These are phyloP conservation scores for Kodamaea neixiangensis DNA, from an alignment of 805 yeast species.

Conservation along the genomic window DNA sequence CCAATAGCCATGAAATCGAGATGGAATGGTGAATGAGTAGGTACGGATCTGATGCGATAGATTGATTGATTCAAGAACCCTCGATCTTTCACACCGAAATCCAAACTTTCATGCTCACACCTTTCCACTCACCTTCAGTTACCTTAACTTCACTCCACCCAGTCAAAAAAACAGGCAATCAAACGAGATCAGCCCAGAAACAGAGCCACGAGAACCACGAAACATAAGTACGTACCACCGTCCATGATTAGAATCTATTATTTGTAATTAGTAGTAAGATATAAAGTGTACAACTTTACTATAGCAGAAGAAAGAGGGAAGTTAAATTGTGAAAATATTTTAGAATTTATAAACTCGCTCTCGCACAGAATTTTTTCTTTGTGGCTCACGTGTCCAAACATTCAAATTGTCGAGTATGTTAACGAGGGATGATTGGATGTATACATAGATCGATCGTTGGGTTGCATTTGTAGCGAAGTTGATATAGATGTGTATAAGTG, in stretches of 20 bases:
- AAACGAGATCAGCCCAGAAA: background rate
- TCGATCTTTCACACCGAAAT: too few relatives aligned
- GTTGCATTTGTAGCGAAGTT: too few relatives aligned
- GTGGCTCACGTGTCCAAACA: background rate
- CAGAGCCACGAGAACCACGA: background rate
- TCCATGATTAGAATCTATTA: constrained; percentile 41
- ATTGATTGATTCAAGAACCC: background rate
- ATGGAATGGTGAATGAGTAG: background rate
- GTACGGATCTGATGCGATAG: background rate
- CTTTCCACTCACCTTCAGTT: too few relatives aligned
- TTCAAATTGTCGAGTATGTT: background rate
- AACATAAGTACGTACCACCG: constrained; percentile 52
- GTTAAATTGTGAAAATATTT: constrained; percentile 19
- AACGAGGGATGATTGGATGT: too few relatives aligned
- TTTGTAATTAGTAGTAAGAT: constrained; percentile 13
- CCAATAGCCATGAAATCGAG: too few relatives aligned
- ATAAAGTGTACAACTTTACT: constrained; percentile 18
- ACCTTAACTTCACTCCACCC: background rate
- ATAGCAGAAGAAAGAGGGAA: constrained; percentile 20
- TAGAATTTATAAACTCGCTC: constrained; percentile 12
- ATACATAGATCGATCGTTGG: too few relatives aligned
- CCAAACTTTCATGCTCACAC: too few relatives aligned
- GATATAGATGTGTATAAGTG: too few relatives aligned
- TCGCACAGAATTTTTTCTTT: constrained; percentile 3
- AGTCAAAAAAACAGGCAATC: background rate